These are phyloP conservation scores for Penicillium bialowiezense DNA, from an alignment of 495 filamentous ascomycete species.

Conservation along the genomic window DNA sequence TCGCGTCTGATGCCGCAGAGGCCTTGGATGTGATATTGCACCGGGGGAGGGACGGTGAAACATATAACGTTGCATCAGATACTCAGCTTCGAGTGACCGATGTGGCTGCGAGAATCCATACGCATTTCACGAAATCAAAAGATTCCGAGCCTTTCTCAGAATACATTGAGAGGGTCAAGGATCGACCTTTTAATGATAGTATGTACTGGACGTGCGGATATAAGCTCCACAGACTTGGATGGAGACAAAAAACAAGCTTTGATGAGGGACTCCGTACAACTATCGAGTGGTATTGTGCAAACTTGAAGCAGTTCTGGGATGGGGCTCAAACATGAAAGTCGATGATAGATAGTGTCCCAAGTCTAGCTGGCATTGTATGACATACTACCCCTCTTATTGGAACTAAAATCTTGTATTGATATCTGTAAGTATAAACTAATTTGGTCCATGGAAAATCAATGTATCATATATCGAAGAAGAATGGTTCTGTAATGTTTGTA, in stretches of 20 bases:
- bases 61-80: constrained; percentile 70
- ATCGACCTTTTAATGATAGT: constrained; percentile 72
- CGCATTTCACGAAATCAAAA: constrained; percentile 41
- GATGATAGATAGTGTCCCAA: too few species aligned
- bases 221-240: constrained; percentile 63
- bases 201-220: constrained; percentile 65
- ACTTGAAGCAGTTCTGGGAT: too few species aligned
- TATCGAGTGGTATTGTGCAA: constrained; percentile 62
- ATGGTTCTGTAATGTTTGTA: too few species aligned
- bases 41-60: constrained; percentile 60
- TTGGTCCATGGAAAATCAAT: too few species aligned
- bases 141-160: constrained; percentile 21
- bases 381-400: too few species aligned
- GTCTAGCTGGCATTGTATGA: too few species aligned
- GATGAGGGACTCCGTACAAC: constrained; percentile 60
- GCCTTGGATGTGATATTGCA: constrained; percentile 77
- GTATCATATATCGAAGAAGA: too few species aligned
- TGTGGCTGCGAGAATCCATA: constrained; percentile 57
- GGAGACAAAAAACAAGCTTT: constrained; percentile 62
- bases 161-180: too few species aligned
- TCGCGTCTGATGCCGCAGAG: constrained; percentile 70
- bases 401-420: too few species aligned
- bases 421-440: too few species aligned
- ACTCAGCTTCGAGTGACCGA: constrained; percentile 55
- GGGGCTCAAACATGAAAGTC: too few species aligned